A percentile compares a stretch with the other conserved stretches of the same genome.
These are phyloP conservation scores for Trichoderma koningii DNA, from an alignment of 2,329 filamentous ascomycete genomes.

Conservation along the genomic window DNA sequence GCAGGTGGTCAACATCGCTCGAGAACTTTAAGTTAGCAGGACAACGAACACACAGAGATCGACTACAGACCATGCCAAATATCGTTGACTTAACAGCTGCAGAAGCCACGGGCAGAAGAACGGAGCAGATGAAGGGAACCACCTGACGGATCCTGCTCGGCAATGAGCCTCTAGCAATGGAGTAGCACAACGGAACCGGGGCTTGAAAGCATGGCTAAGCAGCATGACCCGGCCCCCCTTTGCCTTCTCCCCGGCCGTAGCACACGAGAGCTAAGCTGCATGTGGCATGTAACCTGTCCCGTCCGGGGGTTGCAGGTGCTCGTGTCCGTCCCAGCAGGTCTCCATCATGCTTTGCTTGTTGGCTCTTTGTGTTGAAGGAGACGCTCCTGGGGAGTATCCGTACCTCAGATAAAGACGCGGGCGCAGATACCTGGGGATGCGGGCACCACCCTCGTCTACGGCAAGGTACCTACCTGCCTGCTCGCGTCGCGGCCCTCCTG, in stretches of 20 bases:
- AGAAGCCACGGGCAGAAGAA: background rate
- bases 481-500: background rate
- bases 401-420: no score
- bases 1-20: background rate
- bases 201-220: background rate
- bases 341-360: no score
- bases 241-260: background rate
- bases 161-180: background rate
- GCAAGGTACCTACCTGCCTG: no score
- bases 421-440: background rate
- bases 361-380: no score
- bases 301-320: no score
- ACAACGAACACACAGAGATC: no score
- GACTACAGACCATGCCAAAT: background rate
- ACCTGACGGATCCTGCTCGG: background rate
- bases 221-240: slow-evolving; percentile 1
- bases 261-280: background rate
- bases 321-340: no score
- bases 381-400: no score
- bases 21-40: no score
- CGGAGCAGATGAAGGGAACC: background rate
- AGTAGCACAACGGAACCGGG: background rate
- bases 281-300: no score
- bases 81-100: background rate
- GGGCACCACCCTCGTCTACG: background rate